Conservation (phyloP, 108 stramenopile genomes). For the Fragilaria crotonensis region DNA sequence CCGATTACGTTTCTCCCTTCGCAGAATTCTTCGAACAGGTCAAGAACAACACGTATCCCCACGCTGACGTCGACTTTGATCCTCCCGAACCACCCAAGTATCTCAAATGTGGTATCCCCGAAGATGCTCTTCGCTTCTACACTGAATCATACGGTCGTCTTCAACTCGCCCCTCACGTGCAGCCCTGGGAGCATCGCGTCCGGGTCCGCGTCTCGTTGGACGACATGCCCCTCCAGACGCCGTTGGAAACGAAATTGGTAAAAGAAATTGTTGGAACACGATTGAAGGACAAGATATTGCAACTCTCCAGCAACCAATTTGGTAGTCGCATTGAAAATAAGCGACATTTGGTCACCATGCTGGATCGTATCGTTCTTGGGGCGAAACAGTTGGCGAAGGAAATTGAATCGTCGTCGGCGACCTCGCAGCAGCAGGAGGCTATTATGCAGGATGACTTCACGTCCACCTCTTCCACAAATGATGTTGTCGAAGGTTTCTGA, state of each 20-base stretch:
- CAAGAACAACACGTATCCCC: slow-evolving; percentile 41
- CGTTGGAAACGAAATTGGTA: slow-evolving; percentile 48
- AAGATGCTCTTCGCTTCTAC: slow-evolving; percentile 53
- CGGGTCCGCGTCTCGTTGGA: slow-evolving; percentile 41
- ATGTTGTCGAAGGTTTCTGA: too few species aligned
- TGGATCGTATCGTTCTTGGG: slow-evolving; percentile 63
- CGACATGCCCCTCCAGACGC: slow-evolving; percentile 53
- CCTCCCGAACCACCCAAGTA: slow-evolving; percentile 22
- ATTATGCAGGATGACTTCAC: too few species aligned
- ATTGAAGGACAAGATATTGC: slow-evolving; percentile 43
- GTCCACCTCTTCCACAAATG: too few species aligned
- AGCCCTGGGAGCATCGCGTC: slow-evolving; percentile 69
- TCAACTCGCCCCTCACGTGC: slow-evolving; percentile 56
- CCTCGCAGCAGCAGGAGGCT: too few species aligned
- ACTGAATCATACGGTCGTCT: slow-evolving; percentile 66
- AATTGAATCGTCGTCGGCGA: too few species aligned
- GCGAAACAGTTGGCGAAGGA: slow-evolving; percentile 46
- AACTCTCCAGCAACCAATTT: slow-evolving; percentile 67
- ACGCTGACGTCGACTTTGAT: slow-evolving; percentile 26
- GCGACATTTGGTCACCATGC: slow-evolving; percentile 73
- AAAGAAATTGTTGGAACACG: slow-evolving; percentile 68
- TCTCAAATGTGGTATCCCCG: slow-evolving; percentile 72
- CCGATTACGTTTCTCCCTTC: slow-evolving; percentile 54
- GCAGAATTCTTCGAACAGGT: slow-evolving; percentile 59
- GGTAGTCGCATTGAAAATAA: slow-evolving; percentile 86